Evolutionary conservation across 768 basidiomycete species (phyloP).

Genomic region (Paxillus rubicundulus): DNA sequence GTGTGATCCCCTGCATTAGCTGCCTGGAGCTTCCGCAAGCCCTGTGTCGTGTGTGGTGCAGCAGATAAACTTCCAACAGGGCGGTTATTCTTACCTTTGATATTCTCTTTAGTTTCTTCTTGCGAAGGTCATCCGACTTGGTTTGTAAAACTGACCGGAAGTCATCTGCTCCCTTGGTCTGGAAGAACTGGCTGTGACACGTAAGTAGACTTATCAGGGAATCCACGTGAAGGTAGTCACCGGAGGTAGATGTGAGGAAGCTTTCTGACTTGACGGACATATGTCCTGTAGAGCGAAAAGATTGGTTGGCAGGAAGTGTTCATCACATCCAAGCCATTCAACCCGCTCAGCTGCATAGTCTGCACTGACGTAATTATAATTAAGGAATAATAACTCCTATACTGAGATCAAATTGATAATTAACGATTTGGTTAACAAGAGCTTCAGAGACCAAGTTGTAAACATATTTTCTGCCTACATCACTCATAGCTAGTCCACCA

Average conservation of each 20-base stretch:
- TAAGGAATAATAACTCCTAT: too few relatives aligned
- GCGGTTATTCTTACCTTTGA: constrained; percentile 41
- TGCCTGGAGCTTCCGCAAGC: constrained; percentile 46
- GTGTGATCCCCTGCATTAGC: constrained; percentile 50
- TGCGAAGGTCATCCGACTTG: constrained; percentile 28
- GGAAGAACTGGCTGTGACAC: constrained; percentile 57
- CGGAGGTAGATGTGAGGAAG: constrained; percentile 48
- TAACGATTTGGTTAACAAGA: too few relatives aligned
- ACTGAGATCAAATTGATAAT: too few relatives aligned
- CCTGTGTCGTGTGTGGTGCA: constrained; percentile 37
- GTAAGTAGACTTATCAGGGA: constrained; percentile 1
- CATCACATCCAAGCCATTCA: not conserved
- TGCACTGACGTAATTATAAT: too few relatives aligned
- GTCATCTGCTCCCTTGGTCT: constrained; percentile 56
- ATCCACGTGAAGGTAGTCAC: constrained; percentile 23
- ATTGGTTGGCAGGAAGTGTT: constrained; percentile 9
- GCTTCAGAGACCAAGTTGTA: too few relatives aligned
- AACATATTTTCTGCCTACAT: too few relatives aligned
- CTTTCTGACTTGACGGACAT: constrained; percentile 40
- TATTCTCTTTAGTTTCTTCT: constrained; percentile 47
- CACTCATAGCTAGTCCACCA: too few relatives aligned
- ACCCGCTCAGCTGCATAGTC: too few relatives aligned
- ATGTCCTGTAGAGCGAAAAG: constrained; percentile 38
- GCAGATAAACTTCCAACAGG: not conserved
- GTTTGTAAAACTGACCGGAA: constrained; percentile 46